phyloP scores from a whole-genome alignment of 768 basidiomycete genomes.

The Tulasnella sp. region DNA sequence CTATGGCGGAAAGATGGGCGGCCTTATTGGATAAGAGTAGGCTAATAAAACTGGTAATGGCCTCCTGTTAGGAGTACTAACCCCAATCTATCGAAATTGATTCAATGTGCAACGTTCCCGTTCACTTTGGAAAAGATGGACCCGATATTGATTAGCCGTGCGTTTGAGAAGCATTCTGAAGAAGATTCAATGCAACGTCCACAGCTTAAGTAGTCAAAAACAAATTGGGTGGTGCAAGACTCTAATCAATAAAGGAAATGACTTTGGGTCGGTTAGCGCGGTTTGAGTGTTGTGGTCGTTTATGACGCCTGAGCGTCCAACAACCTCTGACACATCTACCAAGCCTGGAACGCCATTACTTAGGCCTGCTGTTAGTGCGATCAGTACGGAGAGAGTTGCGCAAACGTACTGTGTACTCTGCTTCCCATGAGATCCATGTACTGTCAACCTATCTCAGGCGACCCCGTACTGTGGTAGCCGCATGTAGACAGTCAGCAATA shows the following conservation, averaged over 20 bases:
- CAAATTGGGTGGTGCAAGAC: neutral
- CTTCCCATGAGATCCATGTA: neutral
- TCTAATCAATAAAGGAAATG: neutral
- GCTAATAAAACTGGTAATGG: neutral
- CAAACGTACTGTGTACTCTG: neutral
- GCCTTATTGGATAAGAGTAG: neutral
- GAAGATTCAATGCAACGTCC: conserved; percentile 3
- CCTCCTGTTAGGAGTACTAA: neutral
- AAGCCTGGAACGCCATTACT: neutral
- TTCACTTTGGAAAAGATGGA: neutral
- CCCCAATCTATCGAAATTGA: neutral
- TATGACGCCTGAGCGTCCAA: neutral
- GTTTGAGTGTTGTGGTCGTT: neutral
- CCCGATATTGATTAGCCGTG: conserved; percentile 11
- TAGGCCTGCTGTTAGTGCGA: neutral
- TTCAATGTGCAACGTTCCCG: neutral
- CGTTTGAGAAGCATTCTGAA: neutral
- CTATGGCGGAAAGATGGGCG: neutral
- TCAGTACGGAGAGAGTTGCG: neutral
- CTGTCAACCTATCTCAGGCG: neutral
- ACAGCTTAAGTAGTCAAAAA: neutral
- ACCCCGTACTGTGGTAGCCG: neutral
- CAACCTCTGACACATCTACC: neutral
- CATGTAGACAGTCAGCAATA: neutral
- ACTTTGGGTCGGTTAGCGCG: neutral